phyloP scores from a whole-genome alignment of 805 yeast genomes.

The Wickerhamomyces sydowiorum region DNA sequence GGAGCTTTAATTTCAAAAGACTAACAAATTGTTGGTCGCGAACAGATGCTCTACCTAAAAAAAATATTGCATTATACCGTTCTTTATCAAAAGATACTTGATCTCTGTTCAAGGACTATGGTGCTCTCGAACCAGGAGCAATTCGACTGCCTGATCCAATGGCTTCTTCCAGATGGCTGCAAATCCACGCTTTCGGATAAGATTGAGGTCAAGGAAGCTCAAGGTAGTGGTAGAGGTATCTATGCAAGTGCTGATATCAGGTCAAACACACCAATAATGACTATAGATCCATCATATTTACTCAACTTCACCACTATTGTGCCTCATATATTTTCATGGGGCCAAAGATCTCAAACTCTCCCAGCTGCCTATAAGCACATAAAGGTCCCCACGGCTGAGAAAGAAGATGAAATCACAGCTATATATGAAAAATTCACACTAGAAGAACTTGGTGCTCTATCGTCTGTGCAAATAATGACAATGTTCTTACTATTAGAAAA shows the following conservation, averaged over 20 bases:
- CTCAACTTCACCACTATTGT: conserved; percentile 52
- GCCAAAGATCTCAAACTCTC: conserved; percentile 11
- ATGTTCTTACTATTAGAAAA: conserved; percentile 44
- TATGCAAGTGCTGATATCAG: conserved; percentile 34
- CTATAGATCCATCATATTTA: conserved; percentile 52
- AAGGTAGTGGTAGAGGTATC: conserved; percentile 60
- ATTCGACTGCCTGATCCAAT: conserved; percentile 19
- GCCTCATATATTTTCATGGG: conserved; percentile 34
- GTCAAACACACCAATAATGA: conserved; percentile 39
- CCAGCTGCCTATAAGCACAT: conserved; percentile 8
- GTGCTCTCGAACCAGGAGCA: conserved; percentile 1
- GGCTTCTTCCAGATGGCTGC: conserved; percentile 24
- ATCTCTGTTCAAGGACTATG: not conserved
- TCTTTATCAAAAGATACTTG: too few species aligned
- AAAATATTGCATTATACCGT: too few species aligned
- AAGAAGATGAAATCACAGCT: conserved; percentile 9
- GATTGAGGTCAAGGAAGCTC: conserved; percentile 35
- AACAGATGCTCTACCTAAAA: too few species aligned
- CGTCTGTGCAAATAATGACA: conserved; percentile 56
- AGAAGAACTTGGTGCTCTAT: conserved; percentile 33
- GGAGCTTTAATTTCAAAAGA: too few species aligned
- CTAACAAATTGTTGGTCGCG: too few species aligned
- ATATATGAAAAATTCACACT: conserved; percentile 11
- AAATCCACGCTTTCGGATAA: conserved; percentile 31
- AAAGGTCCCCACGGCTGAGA: conserved; percentile 13